Conservation (phyloP, 345 rosid genomes). For the Rhodomyrtus tomentosa region DNA sequence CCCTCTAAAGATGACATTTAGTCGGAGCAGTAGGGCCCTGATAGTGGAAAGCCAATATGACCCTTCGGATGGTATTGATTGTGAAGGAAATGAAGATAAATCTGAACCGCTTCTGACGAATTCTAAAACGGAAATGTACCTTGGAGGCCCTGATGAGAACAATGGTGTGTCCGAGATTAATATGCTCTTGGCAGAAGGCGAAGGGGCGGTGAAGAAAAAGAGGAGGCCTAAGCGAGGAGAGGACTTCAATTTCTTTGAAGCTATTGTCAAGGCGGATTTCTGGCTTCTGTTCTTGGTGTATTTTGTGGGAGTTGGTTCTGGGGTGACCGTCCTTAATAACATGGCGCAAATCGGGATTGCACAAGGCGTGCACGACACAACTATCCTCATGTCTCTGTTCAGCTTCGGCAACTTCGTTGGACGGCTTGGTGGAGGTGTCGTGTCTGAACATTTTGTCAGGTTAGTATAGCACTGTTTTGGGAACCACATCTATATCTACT, state of each 20-base stretch:
- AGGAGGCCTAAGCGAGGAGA: constrained; percentile 64
- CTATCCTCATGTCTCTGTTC: constrained; percentile 50
- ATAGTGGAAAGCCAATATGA: constrained; percentile 2
- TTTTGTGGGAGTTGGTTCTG: constrained; percentile 62
- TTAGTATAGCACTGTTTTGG: constrained; percentile 1
- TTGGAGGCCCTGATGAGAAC: constrained; percentile 22
- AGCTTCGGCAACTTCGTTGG: constrained; percentile 64
- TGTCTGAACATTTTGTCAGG: constrained; percentile 69
- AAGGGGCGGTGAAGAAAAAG: constrained; percentile 61
- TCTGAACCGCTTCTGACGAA: constrained; percentile 33
- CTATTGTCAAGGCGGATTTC: constrained; percentile 63
- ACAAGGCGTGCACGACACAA: constrained; percentile 35
- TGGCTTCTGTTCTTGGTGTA: constrained; percentile 65
- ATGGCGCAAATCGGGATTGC: constrained; percentile 70
- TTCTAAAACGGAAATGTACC: constrained; percentile 14
- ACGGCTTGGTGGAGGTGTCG: constrained; percentile 48
- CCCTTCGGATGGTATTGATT: constrained; percentile 6
- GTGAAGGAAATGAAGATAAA: constrained; percentile 21
- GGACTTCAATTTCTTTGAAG: constrained; percentile 51
- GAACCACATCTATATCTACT: neutral
- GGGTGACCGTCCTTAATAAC: constrained; percentile 61
- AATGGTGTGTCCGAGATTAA: constrained; percentile 38
- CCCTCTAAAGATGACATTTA: constrained; percentile 54
- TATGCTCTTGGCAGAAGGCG: constrained; percentile 62
- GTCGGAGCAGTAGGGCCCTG: constrained; percentile 5